Conservation (phyloP, 1,284 basidiomycete genomes). For the Cryptococcus sp. region DNA sequence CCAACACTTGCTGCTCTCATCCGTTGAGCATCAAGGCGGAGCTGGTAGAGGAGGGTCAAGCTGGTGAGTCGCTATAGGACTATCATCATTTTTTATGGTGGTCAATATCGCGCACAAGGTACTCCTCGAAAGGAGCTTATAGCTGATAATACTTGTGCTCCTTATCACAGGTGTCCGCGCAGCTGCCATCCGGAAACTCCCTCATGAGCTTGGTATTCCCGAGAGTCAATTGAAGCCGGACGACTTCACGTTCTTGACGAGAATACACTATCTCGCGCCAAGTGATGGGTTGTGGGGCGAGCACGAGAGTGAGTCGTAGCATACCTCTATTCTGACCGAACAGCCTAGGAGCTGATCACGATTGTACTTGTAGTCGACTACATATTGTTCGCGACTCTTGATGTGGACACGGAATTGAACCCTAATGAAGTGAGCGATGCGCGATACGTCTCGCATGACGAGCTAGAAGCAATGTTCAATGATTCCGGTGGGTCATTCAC, state of each 20-base stretch:
- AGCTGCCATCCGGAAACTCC: conserved; percentile 91
- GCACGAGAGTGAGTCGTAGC: conserved; percentile 79
- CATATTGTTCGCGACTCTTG: conserved; percentile 89
- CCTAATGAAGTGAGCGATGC: conserved; percentile 88
- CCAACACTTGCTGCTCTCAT: conserved; percentile 99
- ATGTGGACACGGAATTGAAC: conserved; percentile 84
- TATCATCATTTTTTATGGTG: not conserved
- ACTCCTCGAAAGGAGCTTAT: not conserved
- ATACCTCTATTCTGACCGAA: not conserved
- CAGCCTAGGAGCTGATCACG: conserved; percentile 7
- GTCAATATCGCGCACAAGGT: not conserved
- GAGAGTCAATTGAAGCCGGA: conserved; percentile 67
- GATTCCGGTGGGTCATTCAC: conserved; percentile 62
- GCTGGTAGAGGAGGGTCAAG: conserved; percentile 73
- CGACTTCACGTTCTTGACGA: conserved; percentile 89
- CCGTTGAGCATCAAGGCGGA: conserved; percentile 76
- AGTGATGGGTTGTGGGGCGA: conserved; percentile 94
- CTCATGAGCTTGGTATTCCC: conserved; percentile 96
- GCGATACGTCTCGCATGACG: conserved; percentile 87
- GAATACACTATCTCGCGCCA: conserved; percentile 97
- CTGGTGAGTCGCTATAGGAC: conserved; percentile 56
- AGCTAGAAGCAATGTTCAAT: conserved; percentile 88
- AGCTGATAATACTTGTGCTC: not conserved
- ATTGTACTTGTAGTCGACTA: conserved; percentile 79
- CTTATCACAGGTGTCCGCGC: conserved; percentile 63